phyloP scores from a whole-genome alignment of 768 basidiomycete genomes.

The Kockovaella imperatae region DNA sequence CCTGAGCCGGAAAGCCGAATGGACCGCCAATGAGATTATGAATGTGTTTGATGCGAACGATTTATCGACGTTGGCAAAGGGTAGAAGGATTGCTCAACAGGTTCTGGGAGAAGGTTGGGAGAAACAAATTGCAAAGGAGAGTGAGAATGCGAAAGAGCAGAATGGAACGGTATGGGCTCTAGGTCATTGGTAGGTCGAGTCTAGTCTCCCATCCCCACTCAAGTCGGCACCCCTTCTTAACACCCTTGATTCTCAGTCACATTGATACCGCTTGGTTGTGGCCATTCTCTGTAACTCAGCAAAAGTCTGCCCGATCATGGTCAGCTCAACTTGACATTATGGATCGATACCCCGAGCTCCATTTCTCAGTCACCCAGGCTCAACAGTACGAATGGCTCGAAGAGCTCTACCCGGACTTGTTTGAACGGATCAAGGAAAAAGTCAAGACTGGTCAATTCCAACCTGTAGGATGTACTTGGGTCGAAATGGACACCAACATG shows the following conservation, averaged over 20 bases:
- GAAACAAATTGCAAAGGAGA: slow-evolving; percentile 55
- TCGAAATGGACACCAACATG: slow-evolving; percentile 60
- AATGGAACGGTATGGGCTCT: slow-evolving; percentile 69
- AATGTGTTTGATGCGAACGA: slow-evolving; percentile 58
- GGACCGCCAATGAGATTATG: slow-evolving; percentile 60
- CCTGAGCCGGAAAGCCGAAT: slow-evolving; percentile 47
- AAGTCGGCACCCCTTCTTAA: no score
- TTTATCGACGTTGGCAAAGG: slow-evolving; percentile 49
- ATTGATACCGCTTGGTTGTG: slow-evolving; percentile 83
- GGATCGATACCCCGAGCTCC: slow-evolving; percentile 88
- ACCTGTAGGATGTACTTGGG: slow-evolving; percentile 83
- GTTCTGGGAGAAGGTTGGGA: slow-evolving; percentile 85
- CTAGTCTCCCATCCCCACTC: no score
- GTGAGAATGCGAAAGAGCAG: slow-evolving; percentile 54
- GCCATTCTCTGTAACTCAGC: slow-evolving; percentile 91
- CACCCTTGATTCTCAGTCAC: no score
- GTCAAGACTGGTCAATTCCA: slow-evolving; percentile 67
- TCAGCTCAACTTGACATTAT: slow-evolving; percentile 88
- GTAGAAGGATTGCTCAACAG: slow-evolving; percentile 64
- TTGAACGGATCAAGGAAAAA: slow-evolving; percentile 65
- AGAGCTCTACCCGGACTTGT: slow-evolving; percentile 66
- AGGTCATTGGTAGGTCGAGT: slow-evolving; percentile 52
- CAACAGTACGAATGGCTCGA: slow-evolving; percentile 91
- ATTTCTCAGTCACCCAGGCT: slow-evolving; percentile 55
- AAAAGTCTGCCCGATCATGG: slow-evolving; percentile 93